phyloP scores from a whole-genome alignment of 2,329 filamentous ascomycete genomes.

The Fusarium multiceps region DNA sequence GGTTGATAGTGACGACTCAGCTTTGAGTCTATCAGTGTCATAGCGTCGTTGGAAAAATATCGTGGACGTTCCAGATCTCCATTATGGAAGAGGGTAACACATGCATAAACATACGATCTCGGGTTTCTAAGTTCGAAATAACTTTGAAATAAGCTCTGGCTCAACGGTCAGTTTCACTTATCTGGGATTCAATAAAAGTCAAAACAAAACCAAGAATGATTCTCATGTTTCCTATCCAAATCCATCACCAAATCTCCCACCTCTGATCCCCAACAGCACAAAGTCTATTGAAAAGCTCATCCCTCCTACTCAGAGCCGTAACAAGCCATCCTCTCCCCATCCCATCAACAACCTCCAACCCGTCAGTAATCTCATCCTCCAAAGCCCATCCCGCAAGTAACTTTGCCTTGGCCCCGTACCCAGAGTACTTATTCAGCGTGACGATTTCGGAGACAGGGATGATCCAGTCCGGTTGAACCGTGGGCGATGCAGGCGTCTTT shows the following conservation, averaged over 20 bases:
- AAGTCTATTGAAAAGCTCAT: constrained; percentile 81
- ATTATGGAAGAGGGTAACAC: accelerated
- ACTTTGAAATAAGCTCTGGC: not conserved
- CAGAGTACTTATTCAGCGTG: constrained; percentile 80
- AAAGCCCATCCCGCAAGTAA: constrained; percentile 81
- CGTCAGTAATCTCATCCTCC: constrained; percentile 76
- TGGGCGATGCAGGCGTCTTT: not conserved
- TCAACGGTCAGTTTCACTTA: accelerated
- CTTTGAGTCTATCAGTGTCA: too few species aligned
- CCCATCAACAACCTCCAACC: constrained; percentile 69
- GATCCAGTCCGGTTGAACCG: constrained; percentile 70
- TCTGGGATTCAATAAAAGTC: too few species aligned
- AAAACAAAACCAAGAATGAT: too few species aligned
- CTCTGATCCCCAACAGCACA: constrained; percentile 79
- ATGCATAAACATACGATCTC: not conserved
- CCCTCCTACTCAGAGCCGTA: constrained; percentile 75
- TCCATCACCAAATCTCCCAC: constrained; percentile 72
- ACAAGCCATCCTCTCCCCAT: constrained; percentile 63
- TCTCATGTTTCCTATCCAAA: not conserved
- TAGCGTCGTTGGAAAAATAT: too few species aligned
- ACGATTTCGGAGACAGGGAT: constrained; percentile 74
- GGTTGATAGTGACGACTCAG: not conserved
- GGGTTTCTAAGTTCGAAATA: accelerated
- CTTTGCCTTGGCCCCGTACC: constrained; percentile 82
- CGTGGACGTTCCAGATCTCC: accelerated